Evolutionary conservation across 768 basidiomycete species (phyloP).

Genomic region (Mycena indigotica): DNA sequence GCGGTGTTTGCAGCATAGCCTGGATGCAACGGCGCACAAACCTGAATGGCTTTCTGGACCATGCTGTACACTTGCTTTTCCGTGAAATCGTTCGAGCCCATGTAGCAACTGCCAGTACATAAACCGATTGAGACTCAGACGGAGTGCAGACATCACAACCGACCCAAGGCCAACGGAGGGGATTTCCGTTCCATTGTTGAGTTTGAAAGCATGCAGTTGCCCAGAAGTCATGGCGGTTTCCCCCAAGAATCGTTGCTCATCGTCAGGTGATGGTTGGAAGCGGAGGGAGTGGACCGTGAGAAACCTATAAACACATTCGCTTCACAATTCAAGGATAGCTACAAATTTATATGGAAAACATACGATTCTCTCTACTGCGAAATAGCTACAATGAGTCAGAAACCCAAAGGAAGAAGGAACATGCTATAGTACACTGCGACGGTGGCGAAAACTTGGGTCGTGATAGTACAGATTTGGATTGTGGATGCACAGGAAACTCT

Average conservation of each 20-base stretch:
- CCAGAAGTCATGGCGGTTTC: too few species aligned
- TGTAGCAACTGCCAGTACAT: conserved; percentile 41
- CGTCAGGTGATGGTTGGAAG: too few species aligned
- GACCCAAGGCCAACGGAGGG: conserved; percentile 27
- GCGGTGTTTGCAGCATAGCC: too few species aligned
- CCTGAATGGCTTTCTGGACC: conserved; percentile 38
- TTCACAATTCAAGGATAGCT: conserved; percentile 1
- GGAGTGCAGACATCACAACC: conserved; percentile 11
- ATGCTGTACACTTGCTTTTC: conserved; percentile 44
- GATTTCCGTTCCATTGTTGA: conserved; percentile 25
- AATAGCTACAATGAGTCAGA: background rate
- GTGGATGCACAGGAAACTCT: background rate
- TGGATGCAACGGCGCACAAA: too few species aligned
- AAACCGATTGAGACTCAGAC: background rate
- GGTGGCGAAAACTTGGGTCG: background rate
- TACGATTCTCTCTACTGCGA: background rate
- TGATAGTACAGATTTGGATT: background rate
- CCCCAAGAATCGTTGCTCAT: too few species aligned
- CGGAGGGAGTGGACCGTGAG: too few species aligned
- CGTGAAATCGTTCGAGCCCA: conserved; percentile 37
- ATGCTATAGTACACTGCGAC: background rate
- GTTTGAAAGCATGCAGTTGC: too few species aligned
- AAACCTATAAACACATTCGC: conserved; percentile 26
- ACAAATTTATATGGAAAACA: background rate
- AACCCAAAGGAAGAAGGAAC: background rate